These are phyloP conservation scores for Samsoniella hepiali DNA, from an alignment of 2,329 filamentous ascomycete genomes.

Conservation along the genomic window DNA sequence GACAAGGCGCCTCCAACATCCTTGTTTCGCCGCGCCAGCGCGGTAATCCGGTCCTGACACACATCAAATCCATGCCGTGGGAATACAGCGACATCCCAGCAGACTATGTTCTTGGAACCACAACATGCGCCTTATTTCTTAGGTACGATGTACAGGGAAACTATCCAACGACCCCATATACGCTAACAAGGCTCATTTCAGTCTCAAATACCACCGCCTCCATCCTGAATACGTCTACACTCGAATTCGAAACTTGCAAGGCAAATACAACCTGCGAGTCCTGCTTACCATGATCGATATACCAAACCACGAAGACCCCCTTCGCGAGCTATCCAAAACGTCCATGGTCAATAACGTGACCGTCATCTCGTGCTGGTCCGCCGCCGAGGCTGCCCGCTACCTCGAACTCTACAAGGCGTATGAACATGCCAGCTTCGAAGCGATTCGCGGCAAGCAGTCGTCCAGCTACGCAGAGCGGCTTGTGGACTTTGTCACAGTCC, in stretches of 20 bases:
- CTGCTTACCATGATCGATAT: conserved; percentile 93
- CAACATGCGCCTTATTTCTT: conserved; percentile 88
- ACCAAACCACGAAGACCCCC: conserved; percentile 82
- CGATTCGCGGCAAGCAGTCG: conserved; percentile 82
- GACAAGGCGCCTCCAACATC: conserved; percentile 68
- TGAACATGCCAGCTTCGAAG: conserved; percentile 75
- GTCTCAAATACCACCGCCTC: conserved; percentile 92
- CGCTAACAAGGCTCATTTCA: conserved; percentile 24
- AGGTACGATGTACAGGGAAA: conserved; percentile 40
- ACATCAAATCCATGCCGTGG: conserved; percentile 81
- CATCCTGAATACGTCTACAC: conserved; percentile 98
- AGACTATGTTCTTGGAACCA: conserved; percentile 84
- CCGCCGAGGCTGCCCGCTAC: conserved; percentile 89
- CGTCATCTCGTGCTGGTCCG: conserved; percentile 88
- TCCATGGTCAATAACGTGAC: conserved; percentile 91
- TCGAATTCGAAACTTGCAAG: conserved; percentile 78
- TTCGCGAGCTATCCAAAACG: conserved; percentile 90
- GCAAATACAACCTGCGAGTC: conserved; percentile 82
- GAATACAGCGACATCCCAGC: conserved; percentile 96
- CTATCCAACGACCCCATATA: background rate
- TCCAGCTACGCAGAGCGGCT: conserved; percentile 81
- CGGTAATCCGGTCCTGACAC: conserved; percentile 86
- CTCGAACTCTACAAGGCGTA: conserved; percentile 93
- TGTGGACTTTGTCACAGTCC: conserved; percentile 88
- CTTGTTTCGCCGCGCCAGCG: conserved; percentile 90